Evolutionary conservation across 257 asterid species (phyloP).

Genomic region (Nicotiana otophora): DNA sequence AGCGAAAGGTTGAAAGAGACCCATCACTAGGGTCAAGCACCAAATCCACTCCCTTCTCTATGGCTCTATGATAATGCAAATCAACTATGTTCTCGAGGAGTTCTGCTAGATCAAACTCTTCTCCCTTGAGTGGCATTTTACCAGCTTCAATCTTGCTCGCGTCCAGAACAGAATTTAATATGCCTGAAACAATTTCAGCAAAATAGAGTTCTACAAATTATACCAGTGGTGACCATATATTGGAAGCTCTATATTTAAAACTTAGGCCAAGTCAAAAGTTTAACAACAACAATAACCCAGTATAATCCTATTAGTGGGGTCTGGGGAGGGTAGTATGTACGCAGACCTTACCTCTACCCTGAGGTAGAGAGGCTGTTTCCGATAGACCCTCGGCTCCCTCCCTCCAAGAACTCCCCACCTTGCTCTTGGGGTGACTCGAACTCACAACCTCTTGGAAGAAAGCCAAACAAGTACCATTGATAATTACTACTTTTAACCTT

Average conservation of each 20-base stretch:
- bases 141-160: conserved; percentile 66
- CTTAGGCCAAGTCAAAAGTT: not conserved
- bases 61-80: conserved; percentile 48
- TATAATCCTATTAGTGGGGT: too few relatives aligned
- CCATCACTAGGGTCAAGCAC: conserved; percentile 60
- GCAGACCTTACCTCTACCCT: too few relatives aligned
- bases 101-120: conserved; percentile 50
- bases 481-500: not conserved
- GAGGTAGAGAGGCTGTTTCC: too few relatives aligned
- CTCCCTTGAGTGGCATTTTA: conserved; percentile 61
- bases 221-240: not conserved
- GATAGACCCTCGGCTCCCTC: too few relatives aligned
- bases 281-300: too few relatives aligned
- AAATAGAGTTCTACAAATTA: not conserved
- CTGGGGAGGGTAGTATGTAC: too few relatives aligned
- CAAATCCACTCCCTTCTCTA: conserved; percentile 64
- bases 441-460: not conserved
- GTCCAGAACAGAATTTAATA: conserved; percentile 66
- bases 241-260: not conserved
- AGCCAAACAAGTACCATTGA: not conserved
- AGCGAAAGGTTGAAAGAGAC: conserved; percentile 27
- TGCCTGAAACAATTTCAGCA: conserved; percentile 26
- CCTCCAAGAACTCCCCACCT: too few relatives aligned
- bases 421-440: too few relatives aligned
- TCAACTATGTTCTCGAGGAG: conserved; percentile 66